Percentiles rank a stretch among this genome's conserved stretches.
phyloP scores from a whole-genome alignment of 495 filamentous ascomycete species.

The Xylaria acuta region DNA sequence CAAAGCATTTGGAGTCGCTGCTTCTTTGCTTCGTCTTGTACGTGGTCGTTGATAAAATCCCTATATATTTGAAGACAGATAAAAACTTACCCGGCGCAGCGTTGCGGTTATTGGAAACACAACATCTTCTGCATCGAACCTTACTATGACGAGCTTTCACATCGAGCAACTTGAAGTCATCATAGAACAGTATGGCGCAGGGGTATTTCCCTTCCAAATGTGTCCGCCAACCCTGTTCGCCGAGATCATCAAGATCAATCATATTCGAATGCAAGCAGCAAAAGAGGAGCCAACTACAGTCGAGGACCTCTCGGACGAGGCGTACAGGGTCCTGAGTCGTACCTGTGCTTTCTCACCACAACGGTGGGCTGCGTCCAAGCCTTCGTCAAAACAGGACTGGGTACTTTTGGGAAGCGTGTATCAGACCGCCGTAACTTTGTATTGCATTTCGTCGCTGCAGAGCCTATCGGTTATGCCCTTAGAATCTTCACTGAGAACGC shows the following conservation, averaged over 20 bases:
- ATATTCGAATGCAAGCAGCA: slow-evolving; percentile 33
- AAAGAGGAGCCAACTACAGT: neutral
- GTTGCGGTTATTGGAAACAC: slow-evolving; percentile 5
- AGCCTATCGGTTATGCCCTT: neutral
- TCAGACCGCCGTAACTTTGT: slow-evolving; percentile 39
- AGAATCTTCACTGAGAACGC: neutral
- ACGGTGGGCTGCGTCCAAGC: slow-evolving; percentile 38
- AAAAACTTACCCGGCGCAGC: neutral
- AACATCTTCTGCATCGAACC: neutral
- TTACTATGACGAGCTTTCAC: neutral
- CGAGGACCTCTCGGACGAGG: neutral
- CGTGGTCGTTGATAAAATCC: neutral
- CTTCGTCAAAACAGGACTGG: slow-evolving; percentile 35
- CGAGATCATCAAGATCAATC: slow-evolving; percentile 39
- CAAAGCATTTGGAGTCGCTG: neutral
- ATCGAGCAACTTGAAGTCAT: slow-evolving; percentile 5
- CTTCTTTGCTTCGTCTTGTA: slow-evolving; percentile 2
- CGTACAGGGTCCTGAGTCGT: neutral
- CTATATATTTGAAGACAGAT: neutral
- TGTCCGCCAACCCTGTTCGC: slow-evolving; percentile 31
- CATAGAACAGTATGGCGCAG: neutral
- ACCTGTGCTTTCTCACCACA: slow-evolving; percentile 23
- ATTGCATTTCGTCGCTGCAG: slow-evolving; percentile 40
- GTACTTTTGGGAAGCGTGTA: slow-evolving; percentile 37
- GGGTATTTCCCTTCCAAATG: slow-evolving; percentile 32